phyloP scores from a whole-genome alignment of 768 basidiomycete genomes.

The Termitomyces sp. region DNA sequence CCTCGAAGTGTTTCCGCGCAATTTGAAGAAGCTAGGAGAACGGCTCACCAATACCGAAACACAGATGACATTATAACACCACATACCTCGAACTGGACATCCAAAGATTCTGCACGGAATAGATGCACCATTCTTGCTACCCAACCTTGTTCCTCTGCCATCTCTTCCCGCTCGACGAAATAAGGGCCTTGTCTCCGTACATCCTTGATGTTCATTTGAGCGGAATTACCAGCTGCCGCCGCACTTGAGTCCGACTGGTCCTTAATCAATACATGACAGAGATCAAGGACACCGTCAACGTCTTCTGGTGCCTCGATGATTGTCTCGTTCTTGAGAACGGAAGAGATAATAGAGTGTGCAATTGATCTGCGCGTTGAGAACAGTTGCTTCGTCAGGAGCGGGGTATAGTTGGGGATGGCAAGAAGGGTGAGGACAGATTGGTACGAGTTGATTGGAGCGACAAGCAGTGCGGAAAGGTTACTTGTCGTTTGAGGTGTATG shows the following conservation, averaged over 20 bases:
- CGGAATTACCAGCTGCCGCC: constrained; percentile 24
- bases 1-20: constrained; percentile 84
- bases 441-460: constrained; percentile 95
- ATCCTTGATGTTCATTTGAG: constrained; percentile 36
- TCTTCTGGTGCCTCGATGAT: constrained; percentile 92
- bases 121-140: constrained; percentile 97
- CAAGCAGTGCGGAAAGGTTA: constrained; percentile 88
- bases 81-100: constrained; percentile 78
- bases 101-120: constrained; percentile 84
- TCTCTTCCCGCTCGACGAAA: constrained; percentile 75
- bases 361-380: constrained; percentile 90
- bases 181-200: constrained; percentile 56
- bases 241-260: constrained; percentile 65
- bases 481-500: constrained; percentile 83
- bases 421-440: constrained; percentile 96
- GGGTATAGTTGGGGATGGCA: constrained; percentile 86
- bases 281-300: constrained; percentile 87
- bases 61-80: constrained; percentile 28
- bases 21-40: constrained; percentile 75
- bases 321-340: constrained; percentile 95
- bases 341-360: constrained; percentile 91
- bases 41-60: background rate
- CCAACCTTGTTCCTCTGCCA: constrained; percentile 99
- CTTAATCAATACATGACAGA: constrained; percentile 89
- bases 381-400: constrained; percentile 80